Percentiles rank a stretch among this genome's conserved stretches.
Conservation (phyloP, 108 stramenopile species). For the Pseudonitzschia pungens region DNA sequence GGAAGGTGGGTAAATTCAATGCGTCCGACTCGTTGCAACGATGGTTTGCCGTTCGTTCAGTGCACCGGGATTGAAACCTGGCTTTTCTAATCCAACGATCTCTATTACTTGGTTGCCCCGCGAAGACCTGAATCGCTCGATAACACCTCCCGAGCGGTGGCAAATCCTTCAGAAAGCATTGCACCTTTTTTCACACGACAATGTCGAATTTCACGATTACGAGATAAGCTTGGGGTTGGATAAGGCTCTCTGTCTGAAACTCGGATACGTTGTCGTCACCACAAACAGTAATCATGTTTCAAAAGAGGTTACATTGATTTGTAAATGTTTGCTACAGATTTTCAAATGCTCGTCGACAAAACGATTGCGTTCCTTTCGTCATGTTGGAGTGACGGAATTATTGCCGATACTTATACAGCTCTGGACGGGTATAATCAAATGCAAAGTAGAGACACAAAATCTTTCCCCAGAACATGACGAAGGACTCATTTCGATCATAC, state of each 20-base stretch:
- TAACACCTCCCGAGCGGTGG: constrained; percentile 30
- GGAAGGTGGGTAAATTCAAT: neutral
- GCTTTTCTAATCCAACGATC: too few relatives aligned
- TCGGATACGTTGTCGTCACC: constrained; percentile 33
- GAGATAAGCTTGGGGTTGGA: constrained; percentile 36
- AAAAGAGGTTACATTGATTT: constrained; percentile 27
- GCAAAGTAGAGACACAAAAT: neutral
- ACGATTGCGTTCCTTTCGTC: constrained; percentile 32
- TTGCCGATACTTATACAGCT: constrained; percentile 37
- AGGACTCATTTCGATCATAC: constrained; percentile 13
- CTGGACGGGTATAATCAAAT: constrained; percentile 15
- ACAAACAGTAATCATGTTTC: neutral
- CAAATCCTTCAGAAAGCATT: constrained; percentile 25
- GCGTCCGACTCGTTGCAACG: neutral
- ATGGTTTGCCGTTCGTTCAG: neutral
- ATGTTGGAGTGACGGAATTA: constrained; percentile 39
- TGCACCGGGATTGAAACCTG: too few relatives aligned
- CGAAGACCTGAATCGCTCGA: constrained; percentile 35
- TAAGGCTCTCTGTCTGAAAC: constrained; percentile 38
- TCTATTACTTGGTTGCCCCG: neutral
- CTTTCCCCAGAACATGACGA: constrained; percentile 1
- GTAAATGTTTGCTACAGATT: constrained; percentile 26
- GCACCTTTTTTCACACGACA: constrained; percentile 32
- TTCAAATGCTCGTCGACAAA: constrained; percentile 35
- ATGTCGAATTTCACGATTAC: constrained; percentile 35